Evolutionary conservation across 2,329 filamentous ascomycete species (phyloP).

Genomic region (Aurifilum marmelostoma): DNA sequence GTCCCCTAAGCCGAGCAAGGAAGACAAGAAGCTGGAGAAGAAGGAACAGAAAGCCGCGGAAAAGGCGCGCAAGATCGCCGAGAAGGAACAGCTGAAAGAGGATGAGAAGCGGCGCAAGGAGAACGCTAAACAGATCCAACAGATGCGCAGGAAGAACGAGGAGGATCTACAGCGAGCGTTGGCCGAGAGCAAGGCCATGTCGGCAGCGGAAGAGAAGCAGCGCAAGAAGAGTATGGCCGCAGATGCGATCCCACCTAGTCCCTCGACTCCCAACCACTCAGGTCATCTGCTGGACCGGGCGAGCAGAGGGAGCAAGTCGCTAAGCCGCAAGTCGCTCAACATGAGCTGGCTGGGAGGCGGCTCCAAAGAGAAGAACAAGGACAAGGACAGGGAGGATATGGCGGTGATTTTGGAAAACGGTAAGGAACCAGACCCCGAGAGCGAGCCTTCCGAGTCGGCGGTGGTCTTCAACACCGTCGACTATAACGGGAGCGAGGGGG

Average conservation of each 20-base stretch:
- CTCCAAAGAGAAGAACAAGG: slow-evolving; percentile 36
- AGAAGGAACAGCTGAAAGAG: slow-evolving; percentile 50
- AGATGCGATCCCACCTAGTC: slow-evolving; percentile 37
- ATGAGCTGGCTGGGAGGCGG: slow-evolving; percentile 53
- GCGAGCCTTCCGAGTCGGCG: slow-evolving; percentile 17
- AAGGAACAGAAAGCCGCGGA: slow-evolving; percentile 66
- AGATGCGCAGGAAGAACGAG: slow-evolving; percentile 57
- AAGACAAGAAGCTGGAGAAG: slow-evolving; percentile 68
- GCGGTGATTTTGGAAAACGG: slow-evolving; percentile 34
- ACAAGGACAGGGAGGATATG: slow-evolving; percentile 35
- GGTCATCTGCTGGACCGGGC: slow-evolving; percentile 63
- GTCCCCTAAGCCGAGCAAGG: slow-evolving; percentile 51
- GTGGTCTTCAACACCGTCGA: slow-evolving; percentile 31
- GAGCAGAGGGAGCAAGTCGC: slow-evolving; percentile 74
- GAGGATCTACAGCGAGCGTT: slow-evolving; percentile 65
- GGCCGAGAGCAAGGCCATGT: slow-evolving; percentile 67
- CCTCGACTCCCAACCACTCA: slow-evolving; percentile 32
- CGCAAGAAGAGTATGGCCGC: slow-evolving; percentile 46
- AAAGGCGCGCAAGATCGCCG: slow-evolving; percentile 49
- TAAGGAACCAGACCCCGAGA: slow-evolving; percentile 31
- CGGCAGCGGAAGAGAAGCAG: slow-evolving; percentile 54
- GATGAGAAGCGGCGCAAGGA: slow-evolving; percentile 49
- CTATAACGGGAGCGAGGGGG: slow-evolving; percentile 33
- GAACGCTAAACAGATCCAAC: slow-evolving; percentile 39
- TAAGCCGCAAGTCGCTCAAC: slow-evolving; percentile 75